These are phyloP conservation scores for Puccinia novopanici DNA, from an alignment of 1,284 basidiomycete genomes.

Conservation along the genomic window DNA sequence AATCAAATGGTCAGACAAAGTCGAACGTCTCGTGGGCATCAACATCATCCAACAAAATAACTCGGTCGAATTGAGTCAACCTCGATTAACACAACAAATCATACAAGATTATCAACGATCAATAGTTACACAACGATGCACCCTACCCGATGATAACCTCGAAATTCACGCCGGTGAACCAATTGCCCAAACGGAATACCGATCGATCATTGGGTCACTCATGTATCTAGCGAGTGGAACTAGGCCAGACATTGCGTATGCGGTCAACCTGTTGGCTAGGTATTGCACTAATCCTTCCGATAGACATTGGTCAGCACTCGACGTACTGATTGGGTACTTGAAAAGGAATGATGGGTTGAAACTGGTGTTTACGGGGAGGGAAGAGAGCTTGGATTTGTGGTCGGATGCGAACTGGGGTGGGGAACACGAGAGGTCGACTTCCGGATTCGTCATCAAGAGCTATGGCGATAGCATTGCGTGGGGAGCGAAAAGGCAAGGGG, in stretches of 20 bases:
- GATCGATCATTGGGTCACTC: neutral
- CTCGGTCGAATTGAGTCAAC: no score
- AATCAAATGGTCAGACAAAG: neutral
- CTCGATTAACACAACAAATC: no score
- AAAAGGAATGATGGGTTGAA: neutral
- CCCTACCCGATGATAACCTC: no score
- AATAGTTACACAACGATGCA: neutral
- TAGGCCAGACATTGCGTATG: no score
- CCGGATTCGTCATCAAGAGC: constrained; percentile 13
- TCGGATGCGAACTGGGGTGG: constrained; percentile 35
- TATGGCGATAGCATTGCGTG: constrained; percentile 6
- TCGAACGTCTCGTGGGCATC: neutral
- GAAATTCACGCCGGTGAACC: neutral
- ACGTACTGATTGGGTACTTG: constrained; percentile 5
- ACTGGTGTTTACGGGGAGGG: neutral
- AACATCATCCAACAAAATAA: neutral
- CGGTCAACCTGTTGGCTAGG: constrained; percentile 22
- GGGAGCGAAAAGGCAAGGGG: neutral
- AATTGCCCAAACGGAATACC: neutral
- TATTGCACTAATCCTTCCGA: neutral
- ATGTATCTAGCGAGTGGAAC: neutral
- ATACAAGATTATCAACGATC: constrained; percentile 6
- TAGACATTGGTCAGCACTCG: constrained; percentile 14
- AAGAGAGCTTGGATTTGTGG: neutral
- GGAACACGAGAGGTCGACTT: constrained; percentile 26